Evolutionary conservation across 371 early-diverging fungal species (phyloP), one percentile per base, ranked within the genome.

Genomic region (Rhizopus arrhizus): DNA sequence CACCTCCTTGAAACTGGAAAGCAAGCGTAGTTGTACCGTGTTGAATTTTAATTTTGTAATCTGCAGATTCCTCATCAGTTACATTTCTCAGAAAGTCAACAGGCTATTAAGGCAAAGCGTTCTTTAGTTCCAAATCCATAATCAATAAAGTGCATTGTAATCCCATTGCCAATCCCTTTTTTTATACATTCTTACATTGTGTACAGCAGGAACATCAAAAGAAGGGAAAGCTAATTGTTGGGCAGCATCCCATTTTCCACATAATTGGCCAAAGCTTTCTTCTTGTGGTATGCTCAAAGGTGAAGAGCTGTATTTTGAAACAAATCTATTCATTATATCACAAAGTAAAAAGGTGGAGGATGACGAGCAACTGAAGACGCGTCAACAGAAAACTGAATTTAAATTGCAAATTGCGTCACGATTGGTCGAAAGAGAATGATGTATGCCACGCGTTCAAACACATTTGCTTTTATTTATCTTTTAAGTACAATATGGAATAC

Each of bases 11-110:
- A 75, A 96, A 99, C 74, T 96, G 91, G 86, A 99, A 99, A 34
- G 99, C 99, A 33, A 99, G 82, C 0, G 99, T 99, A 6, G 99
- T 99, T 16, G 99, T 99, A 70, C 99, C 99, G 73, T 99, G 95
- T 62, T 88, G 89, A 59, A 97, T 89, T 62, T 94, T 90, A 73
- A 98, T 90, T 53, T 77, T 71, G 59, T 86, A 80, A 54, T 85
- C 83, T 40, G 84, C 76, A 11, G 85, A 85, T 53, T 72, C 49
- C 51, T 81, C 84, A 68, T 86, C 86, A 43, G 88, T 85, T 22
- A 82, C 79, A 45, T 72, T 77, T 74, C 80, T 79, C 57, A 88
- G 73, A 59, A 87, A 88, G 54, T 83, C 83, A 13, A 83, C 75
- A 53, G 88, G 89, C 89, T 89, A 76, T 38, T 29, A n/a, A 64